Conservation (phyloP, 176 grass and related monocot species). For the Musa beccarii region DNA sequence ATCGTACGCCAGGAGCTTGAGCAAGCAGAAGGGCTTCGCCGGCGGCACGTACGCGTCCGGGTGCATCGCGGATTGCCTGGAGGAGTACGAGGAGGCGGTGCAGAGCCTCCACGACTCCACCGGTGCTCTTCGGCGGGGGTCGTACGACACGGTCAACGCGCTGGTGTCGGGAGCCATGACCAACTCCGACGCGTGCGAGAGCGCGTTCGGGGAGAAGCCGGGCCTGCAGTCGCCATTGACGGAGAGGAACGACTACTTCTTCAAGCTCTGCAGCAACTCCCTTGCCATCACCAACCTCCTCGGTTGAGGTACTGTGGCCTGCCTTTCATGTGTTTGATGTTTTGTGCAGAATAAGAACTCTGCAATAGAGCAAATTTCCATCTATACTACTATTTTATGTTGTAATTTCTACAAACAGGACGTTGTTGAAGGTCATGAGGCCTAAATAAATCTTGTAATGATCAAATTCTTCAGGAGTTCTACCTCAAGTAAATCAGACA, state of each 20-base stretch:
- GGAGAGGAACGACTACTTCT: constrained; percentile 18
- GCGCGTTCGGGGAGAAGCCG: constrained; percentile 14
- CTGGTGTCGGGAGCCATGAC: constrained; percentile 18
- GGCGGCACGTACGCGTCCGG: not conserved
- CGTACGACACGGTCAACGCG: constrained; percentile 1
- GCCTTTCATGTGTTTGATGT: too few relatives aligned
- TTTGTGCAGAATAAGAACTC: too few relatives aligned
- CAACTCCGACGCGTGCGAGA: constrained; percentile 7
- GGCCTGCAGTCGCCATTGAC: constrained; percentile 14
- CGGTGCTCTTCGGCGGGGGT: not conserved
- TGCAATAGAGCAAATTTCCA: too few relatives aligned
- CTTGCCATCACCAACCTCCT: constrained; percentile 19
- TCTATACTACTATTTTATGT: too few relatives aligned
- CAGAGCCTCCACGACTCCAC: not conserved
- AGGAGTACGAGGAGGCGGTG: not conserved
- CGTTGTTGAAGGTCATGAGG: too few relatives aligned
- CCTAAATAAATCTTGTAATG: too few relatives aligned
- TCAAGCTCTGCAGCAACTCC: constrained; percentile 21
- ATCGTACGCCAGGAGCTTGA: constrained; percentile 5
- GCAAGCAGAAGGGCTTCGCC: not conserved
- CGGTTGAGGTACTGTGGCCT: not conserved
- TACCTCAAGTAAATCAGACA: too few relatives aligned
- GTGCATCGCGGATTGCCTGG: constrained; percentile 1
- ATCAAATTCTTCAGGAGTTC: too few relatives aligned
- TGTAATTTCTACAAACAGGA: too few relatives aligned